Evolutionary conservation across 139 green algal genomes (phyloP).

Genomic region (Picochlorum sp.): DNA sequence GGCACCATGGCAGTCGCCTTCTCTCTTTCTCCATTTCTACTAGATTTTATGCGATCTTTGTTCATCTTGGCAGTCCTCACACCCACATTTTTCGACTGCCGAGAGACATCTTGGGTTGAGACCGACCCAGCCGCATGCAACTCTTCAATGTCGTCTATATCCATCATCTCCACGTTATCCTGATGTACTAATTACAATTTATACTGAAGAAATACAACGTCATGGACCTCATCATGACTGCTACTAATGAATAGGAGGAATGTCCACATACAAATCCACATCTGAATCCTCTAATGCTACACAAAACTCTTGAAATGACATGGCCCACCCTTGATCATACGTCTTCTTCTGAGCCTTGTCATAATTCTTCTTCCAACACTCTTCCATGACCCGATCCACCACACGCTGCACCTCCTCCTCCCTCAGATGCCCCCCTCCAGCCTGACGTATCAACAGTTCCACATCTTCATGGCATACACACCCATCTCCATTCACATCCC

Average conservation of each 20-base stretch:
- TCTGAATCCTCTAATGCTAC: constrained; percentile 15
- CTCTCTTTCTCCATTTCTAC: not conserved
- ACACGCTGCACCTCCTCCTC: constrained; percentile 54
- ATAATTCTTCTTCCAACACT: not conserved
- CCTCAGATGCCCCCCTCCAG: constrained; percentile 61
- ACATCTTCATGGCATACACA: constrained; percentile 67
- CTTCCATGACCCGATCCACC: constrained; percentile 23
- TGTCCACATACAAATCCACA: constrained; percentile 13
- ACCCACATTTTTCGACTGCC: not conserved
- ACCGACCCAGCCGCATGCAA: not conserved
- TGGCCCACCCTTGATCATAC: too few species aligned
- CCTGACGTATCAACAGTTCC: constrained; percentile 70
- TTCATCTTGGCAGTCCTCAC: too few species aligned
- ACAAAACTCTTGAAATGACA: constrained; percentile 11
- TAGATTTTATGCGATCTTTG: too few species aligned
- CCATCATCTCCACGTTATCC: not conserved
- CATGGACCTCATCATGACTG: not conserved
- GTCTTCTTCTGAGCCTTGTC: not conserved
- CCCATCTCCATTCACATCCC: constrained; percentile 47
- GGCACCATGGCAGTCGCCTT: constrained; percentile 23
- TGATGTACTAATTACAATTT: not conserved
- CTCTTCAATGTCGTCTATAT: constrained; percentile 31
- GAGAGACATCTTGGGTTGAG: not conserved
- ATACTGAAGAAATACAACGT: not conserved
- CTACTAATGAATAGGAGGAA: constrained; percentile 6